Percentiles rank a stretch among this genome's conserved stretches.
phyloP scores from a whole-genome alignment of 129 eudicot species.

The Scalesia atractyloides region DNA sequence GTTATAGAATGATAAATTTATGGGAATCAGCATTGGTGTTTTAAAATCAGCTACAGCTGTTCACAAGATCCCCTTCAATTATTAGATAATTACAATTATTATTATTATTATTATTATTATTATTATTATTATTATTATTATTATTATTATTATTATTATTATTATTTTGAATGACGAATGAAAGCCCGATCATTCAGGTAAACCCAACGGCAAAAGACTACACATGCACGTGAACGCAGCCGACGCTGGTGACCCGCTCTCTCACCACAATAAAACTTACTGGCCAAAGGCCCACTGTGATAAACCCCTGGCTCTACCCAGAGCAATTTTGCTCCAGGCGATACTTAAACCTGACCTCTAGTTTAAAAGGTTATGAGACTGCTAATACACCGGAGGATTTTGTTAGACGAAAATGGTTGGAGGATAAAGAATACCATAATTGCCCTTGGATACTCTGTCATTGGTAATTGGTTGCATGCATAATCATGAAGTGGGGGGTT shows the following conservation, averaged over 20 bases:
- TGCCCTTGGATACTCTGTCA: conserved; percentile 30
- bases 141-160: not conserved
- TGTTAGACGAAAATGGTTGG: not conserved
- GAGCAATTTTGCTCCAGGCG: too few species aligned
- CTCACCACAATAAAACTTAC: too few species aligned
- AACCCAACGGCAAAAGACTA: too few species aligned
- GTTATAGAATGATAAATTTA: too few species aligned
- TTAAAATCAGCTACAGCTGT: not conserved
- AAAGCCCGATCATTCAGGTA: too few species aligned
- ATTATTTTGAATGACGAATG: too few species aligned
- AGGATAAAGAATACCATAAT: conserved; percentile 14
- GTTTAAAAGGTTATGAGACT: too few species aligned
- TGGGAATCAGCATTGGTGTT: not conserved
- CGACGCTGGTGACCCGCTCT: too few species aligned
- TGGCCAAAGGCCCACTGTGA: too few species aligned
- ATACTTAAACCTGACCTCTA: too few species aligned
- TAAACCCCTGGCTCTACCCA: too few species aligned
- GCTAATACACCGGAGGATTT: not conserved
- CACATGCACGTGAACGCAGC: too few species aligned
- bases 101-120: not conserved
- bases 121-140: not conserved
- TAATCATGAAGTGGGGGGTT: conserved; percentile 24
- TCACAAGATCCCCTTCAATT: conserved; percentile 27
- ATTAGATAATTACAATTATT: conserved; percentile 8
- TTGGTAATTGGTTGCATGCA: conserved; percentile 16